phyloP scores from a whole-genome alignment of 106 monocot genomes.

The Allium sativum region DNA sequence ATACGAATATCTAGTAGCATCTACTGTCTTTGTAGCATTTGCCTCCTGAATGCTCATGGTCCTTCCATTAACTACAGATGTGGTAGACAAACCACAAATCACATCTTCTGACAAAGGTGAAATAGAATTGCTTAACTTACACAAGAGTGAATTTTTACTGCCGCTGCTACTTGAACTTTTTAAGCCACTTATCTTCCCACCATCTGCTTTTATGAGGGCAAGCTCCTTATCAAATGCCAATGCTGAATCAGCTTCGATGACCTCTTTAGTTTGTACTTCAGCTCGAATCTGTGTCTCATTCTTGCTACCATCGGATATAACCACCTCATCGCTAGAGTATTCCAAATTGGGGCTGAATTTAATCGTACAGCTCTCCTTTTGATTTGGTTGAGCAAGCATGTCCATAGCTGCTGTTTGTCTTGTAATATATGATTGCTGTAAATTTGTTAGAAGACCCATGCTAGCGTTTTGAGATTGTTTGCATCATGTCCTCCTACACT shows the following conservation, averaged over 20 bases:
- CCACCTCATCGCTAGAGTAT: background rate
- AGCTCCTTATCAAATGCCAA: too few relatives aligned
- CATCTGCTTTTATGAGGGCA: too few relatives aligned
- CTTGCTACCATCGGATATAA: background rate
- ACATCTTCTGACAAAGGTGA: constrained; percentile 1
- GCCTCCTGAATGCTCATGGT: background rate
- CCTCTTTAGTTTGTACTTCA: background rate
- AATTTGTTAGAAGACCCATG: too few relatives aligned
- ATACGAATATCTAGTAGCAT: background rate
- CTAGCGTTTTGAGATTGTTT: too few relatives aligned
- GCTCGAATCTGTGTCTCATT: background rate
- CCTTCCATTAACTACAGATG: background rate
- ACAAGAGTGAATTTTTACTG: background rate
- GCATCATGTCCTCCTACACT: too few relatives aligned
- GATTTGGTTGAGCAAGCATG: background rate
- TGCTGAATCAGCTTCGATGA: background rate
- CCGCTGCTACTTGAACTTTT: background rate
- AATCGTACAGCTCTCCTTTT: background rate
- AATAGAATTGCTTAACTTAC: constrained; percentile 4
- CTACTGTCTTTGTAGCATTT: background rate
- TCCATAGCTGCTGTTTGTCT: background rate
- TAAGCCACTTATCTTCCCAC: background rate
- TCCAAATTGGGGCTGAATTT: background rate
- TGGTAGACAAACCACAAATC: background rate
- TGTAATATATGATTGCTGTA: too few relatives aligned